phyloP scores from a whole-genome alignment of 2,329 filamentous ascomycete genomes.

The Ceratocystis cacaofunesta region DNA sequence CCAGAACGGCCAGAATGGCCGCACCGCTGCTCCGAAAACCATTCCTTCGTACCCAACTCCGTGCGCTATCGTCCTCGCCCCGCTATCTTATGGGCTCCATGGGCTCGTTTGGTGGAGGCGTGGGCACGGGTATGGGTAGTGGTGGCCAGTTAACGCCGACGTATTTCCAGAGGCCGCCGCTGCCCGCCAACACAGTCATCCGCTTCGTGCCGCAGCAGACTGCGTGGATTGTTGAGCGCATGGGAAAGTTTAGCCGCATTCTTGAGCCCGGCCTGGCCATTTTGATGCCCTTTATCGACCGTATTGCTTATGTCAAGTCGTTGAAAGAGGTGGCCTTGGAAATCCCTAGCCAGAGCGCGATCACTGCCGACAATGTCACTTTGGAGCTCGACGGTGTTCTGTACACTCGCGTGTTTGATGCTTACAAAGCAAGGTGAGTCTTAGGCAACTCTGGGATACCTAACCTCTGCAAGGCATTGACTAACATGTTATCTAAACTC shows the following conservation, averaged over 20 bases:
- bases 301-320: conserved; percentile 95
- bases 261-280: conserved; percentile 82
- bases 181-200: conserved; percentile 87
- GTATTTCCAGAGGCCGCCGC: conserved; percentile 61
- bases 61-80: conserved; percentile 21
- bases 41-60: conserved; percentile 11
- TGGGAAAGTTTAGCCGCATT: conserved; percentile 94
- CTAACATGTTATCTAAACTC: neutral
- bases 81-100: conserved; percentile 24
- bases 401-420: conserved; percentile 92
- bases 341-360: conserved; percentile 93
- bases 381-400: conserved; percentile 89
- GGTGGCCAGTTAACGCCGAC: conserved; percentile 40
- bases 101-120: conserved; percentile 20
- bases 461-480: neutral
- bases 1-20: conserved; percentile 14
- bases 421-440: conserved; percentile 82
- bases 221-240: conserved; percentile 98
- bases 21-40: neutral
- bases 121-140: neutral
- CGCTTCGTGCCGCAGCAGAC: conserved; percentile 99
- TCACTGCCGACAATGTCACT: conserved; percentile 96
- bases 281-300: conserved; percentile 77
- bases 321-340: conserved; percentile 93
- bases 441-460: neutral